These are phyloP conservation scores for Tuber borchii DNA, from an alignment of 495 filamentous ascomycete species.

Conservation along the genomic window DNA sequence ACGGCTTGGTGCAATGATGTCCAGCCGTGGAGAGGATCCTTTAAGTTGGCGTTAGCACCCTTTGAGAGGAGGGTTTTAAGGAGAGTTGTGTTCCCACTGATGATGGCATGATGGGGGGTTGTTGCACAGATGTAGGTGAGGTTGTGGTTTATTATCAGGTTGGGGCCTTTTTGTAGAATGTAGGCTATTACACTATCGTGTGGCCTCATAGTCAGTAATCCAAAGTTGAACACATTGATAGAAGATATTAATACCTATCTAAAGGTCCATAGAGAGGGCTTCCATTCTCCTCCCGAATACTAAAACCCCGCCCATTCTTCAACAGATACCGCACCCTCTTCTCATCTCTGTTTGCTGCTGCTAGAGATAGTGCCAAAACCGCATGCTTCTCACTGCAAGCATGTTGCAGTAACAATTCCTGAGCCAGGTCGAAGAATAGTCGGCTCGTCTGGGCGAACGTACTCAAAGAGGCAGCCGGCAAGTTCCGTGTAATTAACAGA, in stretches of 20 bases:
- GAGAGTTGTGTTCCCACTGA: neutral
- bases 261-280: neutral
- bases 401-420: neutral
- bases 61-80: constrained; percentile 4
- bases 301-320: neutral
- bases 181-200: neutral
- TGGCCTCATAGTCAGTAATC: neutral
- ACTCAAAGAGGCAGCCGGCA: neutral
- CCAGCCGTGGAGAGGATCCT: neutral
- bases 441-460: neutral
- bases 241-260: neutral
- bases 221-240: neutral
- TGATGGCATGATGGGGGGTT: neutral
- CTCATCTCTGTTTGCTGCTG: neutral
- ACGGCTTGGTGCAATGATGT: constrained; percentile 1
- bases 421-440: neutral
- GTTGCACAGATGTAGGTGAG: neutral
- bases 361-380: neutral
- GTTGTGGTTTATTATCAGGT: neutral
- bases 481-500: neutral
- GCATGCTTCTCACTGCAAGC: neutral
- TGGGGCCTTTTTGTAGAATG: constrained; percentile 1
- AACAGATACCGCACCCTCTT: neutral
- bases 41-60: neutral
- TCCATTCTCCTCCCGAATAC: neutral